Evolutionary conservation across 176 grass and related monocot genomes (phyloP).

Genomic region (Avena eriantha): DNA sequence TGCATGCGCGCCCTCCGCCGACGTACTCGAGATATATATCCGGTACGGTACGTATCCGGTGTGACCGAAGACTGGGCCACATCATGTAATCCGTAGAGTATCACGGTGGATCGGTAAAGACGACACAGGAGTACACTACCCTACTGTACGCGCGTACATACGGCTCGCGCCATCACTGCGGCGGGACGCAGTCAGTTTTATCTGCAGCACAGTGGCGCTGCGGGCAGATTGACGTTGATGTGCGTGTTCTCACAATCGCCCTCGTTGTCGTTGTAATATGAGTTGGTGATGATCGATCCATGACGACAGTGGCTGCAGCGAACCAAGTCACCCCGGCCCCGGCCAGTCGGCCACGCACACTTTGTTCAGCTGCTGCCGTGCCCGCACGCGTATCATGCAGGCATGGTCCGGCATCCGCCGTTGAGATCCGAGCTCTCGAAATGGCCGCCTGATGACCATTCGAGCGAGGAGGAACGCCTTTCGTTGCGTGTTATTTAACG

Average conservation of each 20-base stretch:
- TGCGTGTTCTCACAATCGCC: neutral
- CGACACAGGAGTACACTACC: neutral
- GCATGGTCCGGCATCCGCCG: constrained; percentile 28
- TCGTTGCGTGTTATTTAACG: constrained; percentile 17
- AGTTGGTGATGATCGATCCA: neutral
- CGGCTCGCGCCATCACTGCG: neutral
- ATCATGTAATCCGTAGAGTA: neutral
- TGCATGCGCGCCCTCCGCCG: neutral
- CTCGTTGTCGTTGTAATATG: too few species aligned
- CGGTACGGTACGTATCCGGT: too few species aligned
- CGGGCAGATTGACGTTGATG: neutral
- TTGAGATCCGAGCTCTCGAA: constrained; percentile 64
- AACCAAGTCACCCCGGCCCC: too few species aligned
- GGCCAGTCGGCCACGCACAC: too few species aligned
- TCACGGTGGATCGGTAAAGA: neutral
- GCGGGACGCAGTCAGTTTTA: neutral
- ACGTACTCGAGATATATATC: too few species aligned
- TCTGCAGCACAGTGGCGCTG: neutral
- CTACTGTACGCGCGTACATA: neutral
- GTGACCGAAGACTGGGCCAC: too few species aligned
- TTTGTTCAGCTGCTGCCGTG: neutral
- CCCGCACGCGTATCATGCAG: neutral
- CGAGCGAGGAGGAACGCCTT: constrained; percentile 17
- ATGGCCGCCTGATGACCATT: constrained; percentile 47
- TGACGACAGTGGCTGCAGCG: too few species aligned